Conservation (phyloP, 2,329 filamentous ascomycete species). For the Stemphylium vesicarium region DNA sequence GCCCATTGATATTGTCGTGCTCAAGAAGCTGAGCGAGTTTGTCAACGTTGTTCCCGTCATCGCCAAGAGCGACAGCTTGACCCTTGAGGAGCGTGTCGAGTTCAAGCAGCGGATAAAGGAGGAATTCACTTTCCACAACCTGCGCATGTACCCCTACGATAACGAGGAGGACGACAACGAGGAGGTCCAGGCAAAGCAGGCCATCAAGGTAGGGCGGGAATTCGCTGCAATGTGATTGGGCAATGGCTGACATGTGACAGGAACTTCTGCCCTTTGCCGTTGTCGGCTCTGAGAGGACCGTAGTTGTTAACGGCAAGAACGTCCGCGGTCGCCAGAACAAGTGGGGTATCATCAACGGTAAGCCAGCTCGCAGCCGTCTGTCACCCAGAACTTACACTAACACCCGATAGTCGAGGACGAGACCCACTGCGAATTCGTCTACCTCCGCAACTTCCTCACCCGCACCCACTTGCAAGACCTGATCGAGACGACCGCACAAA, state of each 20-base stretch:
- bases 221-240: neutral
- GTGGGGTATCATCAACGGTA: slow-evolving; percentile 94
- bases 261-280: slow-evolving; percentile 96
- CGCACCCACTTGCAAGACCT: slow-evolving; percentile 98
- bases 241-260: slow-evolving; percentile 58
- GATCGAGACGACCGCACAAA: slow-evolving; percentile 98
- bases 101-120: slow-evolving; percentile 99
- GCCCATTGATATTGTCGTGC: slow-evolving; percentile 98
- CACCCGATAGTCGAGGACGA: slow-evolving; percentile 80
- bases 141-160: slow-evolving; percentile 99
- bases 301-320: slow-evolving; percentile 96
- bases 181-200: slow-evolving; percentile 88
- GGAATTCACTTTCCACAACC: slow-evolving; percentile 99
- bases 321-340: slow-evolving; percentile 98
- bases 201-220: slow-evolving; percentile 80
- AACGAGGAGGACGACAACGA: slow-evolving; percentile 98
- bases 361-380: neutral
- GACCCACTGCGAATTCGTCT: slow-evolving; percentile 99
- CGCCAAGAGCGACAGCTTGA: slow-evolving; percentile 96
- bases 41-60: slow-evolving; percentile 99
- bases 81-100: slow-evolving; percentile 88
- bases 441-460: slow-evolving; percentile 97
- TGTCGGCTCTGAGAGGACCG: slow-evolving; percentile 96
- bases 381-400: slow-evolving; percentile 16
- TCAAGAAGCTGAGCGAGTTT: slow-evolving; percentile 99